Evolutionary conservation across 371 early-diverging fungal genomes (phyloP), one percentile per base, ranked within the genome.

Genomic region (Saksenaea oblongispora): DNA sequence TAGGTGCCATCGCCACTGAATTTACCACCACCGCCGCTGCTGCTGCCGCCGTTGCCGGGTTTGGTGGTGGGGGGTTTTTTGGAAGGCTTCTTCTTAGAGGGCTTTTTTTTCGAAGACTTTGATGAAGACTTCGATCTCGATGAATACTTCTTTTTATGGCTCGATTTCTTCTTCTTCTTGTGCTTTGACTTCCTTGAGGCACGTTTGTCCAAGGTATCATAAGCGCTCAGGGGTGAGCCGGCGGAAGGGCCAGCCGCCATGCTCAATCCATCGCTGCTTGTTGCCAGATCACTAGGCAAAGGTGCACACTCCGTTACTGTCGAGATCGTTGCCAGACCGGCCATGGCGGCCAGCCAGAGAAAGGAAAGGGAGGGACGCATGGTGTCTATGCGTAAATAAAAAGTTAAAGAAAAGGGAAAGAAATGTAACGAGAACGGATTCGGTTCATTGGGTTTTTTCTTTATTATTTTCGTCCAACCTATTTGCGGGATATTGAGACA

Each of bases 1-100:
- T 39, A 80, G 0, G 80, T 80, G 42, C 75, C 80, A 34, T 80
- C 74, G 54, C 80, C 80, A 17, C 58, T 54, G 62, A 64, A 72
- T 1, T 42, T 31, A 1, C 37, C 22, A 35, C 44, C 24, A 13
- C 54, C 34, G 7, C 56, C 18, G 35, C 58, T 26, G 18, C 54
- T 10, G 17, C 51, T 22, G 10, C 24, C 22, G 24, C 51, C 22
- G 24, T n/a, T n/a, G n/a, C n/a, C n/a, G 51, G 22, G 5, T 17
- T 41, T 17, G 14, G 5, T n/a, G n/a, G n/a, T n/a, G 5, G 42
- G n/a, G 14, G 42, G 14, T 31, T 31, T 31, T 7, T 31, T 31
- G 9, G 42, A 41, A 14, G 42, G 42, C 14, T 41, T 41, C 51
- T 47, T 47, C 51, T 47, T 47, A 5, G 41, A 41, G 14, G n/a